Evolutionary conservation across 768 basidiomycete genomes (phyloP).

Genomic region (Phlebiopsis gigantea): DNA sequence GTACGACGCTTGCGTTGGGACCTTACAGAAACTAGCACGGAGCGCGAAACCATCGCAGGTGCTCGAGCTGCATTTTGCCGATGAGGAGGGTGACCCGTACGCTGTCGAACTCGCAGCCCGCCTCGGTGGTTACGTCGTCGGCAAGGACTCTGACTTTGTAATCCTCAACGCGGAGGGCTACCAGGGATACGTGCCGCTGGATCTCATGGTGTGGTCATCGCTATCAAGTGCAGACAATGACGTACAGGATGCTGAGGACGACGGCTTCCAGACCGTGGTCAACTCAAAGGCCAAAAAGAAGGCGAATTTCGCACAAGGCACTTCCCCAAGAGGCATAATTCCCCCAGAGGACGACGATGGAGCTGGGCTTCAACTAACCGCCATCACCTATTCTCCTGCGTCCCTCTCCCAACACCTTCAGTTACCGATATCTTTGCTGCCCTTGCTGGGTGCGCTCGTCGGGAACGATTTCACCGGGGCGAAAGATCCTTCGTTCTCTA

Average conservation of each 20-base stretch:
- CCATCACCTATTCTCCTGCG: constrained; percentile 56
- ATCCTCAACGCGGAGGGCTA: constrained; percentile 74
- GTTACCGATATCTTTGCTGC: constrained; percentile 66
- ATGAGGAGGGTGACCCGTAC: constrained; percentile 79
- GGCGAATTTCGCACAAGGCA: constrained; percentile 7
- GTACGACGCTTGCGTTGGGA: constrained; percentile 52
- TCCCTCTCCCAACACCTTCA: constrained; percentile 59
- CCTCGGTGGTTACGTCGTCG: constrained; percentile 68
- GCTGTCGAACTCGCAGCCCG: constrained; percentile 80
- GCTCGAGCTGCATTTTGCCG: constrained; percentile 64
- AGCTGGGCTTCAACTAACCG: constrained; percentile 33
- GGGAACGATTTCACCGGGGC: constrained; percentile 74
- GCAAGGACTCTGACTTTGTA: constrained; percentile 80
- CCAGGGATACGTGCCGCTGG: constrained; percentile 69
- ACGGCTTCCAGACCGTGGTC: constrained; percentile 55
- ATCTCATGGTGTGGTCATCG: constrained; percentile 66
- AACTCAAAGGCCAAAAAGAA: constrained; percentile 49
- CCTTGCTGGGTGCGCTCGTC: constrained; percentile 70
- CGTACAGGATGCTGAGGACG: constrained; percentile 34
- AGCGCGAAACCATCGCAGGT: constrained; percentile 13
- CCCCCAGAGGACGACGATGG: constrained; percentile 44
- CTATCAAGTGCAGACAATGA: constrained; percentile 22
- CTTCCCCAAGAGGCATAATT: constrained; percentile 32
- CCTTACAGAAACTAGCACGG: constrained; percentile 33
- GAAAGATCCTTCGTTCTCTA: constrained; percentile 19